These are phyloP conservation scores for Dimargaris verticillata DNA, from an alignment of 192 early-diverging fungal genomes.

Conservation along the genomic window DNA sequence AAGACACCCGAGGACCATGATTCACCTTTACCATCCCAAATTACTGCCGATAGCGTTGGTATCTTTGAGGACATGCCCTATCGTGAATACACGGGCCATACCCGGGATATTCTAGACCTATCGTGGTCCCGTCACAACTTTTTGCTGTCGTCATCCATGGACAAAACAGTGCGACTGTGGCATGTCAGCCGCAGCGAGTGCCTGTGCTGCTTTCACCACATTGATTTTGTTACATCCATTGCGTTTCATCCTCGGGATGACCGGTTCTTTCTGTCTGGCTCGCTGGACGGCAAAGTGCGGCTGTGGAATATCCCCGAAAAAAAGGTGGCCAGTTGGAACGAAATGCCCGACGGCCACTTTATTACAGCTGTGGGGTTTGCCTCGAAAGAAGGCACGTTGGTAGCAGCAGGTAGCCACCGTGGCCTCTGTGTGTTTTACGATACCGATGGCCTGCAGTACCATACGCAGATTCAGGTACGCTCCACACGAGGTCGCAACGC, in stretches of 20 bases:
- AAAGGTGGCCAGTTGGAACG: constrained; percentile 59
- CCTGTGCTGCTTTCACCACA: constrained; percentile 62
- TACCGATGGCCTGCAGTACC: constrained; percentile 55
- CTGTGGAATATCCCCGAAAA: constrained; percentile 73
- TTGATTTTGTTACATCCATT: constrained; percentile 60
- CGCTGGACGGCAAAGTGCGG: constrained; percentile 59
- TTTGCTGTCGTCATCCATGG: constrained; percentile 62
- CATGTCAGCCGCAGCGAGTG: constrained; percentile 55
- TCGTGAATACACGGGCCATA: constrained; percentile 59
- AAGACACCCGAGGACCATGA: too few relatives aligned
- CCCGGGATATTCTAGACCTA: constrained; percentile 47
- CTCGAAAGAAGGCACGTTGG: constrained; percentile 41
- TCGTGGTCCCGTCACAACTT: constrained; percentile 66
- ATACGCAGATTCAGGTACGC: constrained; percentile 64
- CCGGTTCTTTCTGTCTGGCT: constrained; percentile 62
- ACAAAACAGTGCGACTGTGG: constrained; percentile 75
- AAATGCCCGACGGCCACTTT: constrained; percentile 43
- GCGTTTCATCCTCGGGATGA: constrained; percentile 74
- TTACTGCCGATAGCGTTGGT: constrained; percentile 3
- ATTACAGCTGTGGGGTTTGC: constrained; percentile 70
- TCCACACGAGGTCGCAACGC: constrained; percentile 35
- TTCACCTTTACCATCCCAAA: too few relatives aligned
- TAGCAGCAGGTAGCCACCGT: constrained; percentile 55
- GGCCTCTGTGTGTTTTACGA: constrained; percentile 77
- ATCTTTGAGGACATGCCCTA: constrained; percentile 49